These are phyloP conservation scores for Brassica incana DNA, from an alignment of 345 rosid genomes.

Conservation along the genomic window DNA sequence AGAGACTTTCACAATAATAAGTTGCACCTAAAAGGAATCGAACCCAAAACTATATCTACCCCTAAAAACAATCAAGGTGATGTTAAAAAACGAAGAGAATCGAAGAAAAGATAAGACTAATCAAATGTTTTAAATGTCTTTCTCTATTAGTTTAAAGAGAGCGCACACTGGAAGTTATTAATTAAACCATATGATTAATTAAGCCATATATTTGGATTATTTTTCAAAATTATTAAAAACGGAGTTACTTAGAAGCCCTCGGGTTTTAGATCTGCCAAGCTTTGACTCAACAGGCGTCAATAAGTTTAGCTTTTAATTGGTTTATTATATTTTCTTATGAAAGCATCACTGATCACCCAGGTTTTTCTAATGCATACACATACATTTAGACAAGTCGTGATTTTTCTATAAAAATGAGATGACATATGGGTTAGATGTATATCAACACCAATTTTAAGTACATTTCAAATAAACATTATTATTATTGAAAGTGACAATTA, in stretches of 20 bases:
- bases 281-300: slow-evolving; percentile 41
- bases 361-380: not conserved
- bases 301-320: slow-evolving; percentile 11
- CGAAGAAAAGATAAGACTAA: slow-evolving; percentile 2
- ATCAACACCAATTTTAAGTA: not conserved
- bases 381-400: not conserved
- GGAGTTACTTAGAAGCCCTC: slow-evolving; percentile 31
- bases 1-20: not conserved
- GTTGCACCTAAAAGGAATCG: not conserved
- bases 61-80: not conserved
- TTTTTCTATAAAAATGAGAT: not conserved
- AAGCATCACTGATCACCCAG: slow-evolving; percentile 3
- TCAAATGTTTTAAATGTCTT: not conserved
- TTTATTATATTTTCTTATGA: not conserved
- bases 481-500: not conserved
- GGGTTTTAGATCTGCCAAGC: slow-evolving; percentile 17
- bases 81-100: not conserved
- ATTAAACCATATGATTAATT: not conserved
- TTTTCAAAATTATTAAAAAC: not conserved
- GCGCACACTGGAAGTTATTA: not conserved
- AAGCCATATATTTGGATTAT: not conserved
- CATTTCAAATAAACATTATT: not conserved
- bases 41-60: not conserved
- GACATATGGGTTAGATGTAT: not conserved
- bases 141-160: not conserved